Evolutionary conservation across 192 early-diverging fungal species (phyloP).

Genomic region (Allomyces arbusculus): DNA sequence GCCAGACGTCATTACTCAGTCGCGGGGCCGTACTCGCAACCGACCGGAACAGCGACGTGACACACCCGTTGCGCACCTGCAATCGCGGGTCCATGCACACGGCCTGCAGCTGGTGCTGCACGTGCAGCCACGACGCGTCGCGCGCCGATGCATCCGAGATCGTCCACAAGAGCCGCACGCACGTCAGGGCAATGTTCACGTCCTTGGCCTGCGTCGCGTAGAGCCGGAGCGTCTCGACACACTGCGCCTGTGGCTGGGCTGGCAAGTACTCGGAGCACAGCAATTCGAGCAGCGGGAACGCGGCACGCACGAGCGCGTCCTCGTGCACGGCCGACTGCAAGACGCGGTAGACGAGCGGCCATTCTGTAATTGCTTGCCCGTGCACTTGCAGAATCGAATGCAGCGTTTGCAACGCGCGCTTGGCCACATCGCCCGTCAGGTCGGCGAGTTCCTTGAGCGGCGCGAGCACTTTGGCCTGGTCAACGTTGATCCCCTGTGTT

Average conservation of each 20-base stretch:
- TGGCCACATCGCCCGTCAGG: neutral
- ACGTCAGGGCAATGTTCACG: slow-evolving; percentile 83
- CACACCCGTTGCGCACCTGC: slow-evolving; percentile 51
- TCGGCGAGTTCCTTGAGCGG: neutral
- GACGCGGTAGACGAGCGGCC: neutral
- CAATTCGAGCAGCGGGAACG: slow-evolving; percentile 81
- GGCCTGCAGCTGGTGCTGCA: slow-evolving; percentile 59
- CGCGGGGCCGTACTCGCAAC: neutral
- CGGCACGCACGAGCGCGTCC: slow-evolving; percentile 40
- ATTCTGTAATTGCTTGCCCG: neutral
- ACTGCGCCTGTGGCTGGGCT: slow-evolving; percentile 49
- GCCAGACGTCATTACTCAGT: neutral
- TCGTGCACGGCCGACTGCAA: neutral
- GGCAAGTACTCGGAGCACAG: slow-evolving; percentile 88
- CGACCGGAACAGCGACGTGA: neutral
- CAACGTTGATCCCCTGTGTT: neutral
- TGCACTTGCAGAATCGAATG: neutral
- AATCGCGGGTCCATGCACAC: slow-evolving; percentile 68
- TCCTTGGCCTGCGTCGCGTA: slow-evolving; percentile 75
- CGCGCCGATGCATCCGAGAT: slow-evolving; percentile 54
- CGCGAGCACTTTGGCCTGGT: neutral
- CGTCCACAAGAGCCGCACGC: slow-evolving; percentile 79
- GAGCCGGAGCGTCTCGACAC: slow-evolving; percentile 54
- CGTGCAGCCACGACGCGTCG: slow-evolving; percentile 70
- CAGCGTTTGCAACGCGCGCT: slow-evolving; percentile 5